Base-by-base conservation (phyloP, 352 stramenopile species). In the Phytopythium boreale region DNA sequence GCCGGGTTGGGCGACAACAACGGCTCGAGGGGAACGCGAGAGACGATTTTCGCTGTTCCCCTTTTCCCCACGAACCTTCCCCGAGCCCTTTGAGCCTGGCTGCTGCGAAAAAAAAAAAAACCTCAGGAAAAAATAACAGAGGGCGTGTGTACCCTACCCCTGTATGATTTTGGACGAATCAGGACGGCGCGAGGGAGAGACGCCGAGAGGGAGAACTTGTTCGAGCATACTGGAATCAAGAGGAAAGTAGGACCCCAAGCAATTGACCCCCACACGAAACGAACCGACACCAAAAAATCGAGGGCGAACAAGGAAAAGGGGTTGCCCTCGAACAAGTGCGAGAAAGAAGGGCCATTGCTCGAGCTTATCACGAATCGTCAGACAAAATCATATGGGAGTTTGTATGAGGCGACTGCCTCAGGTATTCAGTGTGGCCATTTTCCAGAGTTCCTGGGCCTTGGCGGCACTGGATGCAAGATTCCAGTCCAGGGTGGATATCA, bases 281-380 rank as follows among this genome's bases (percentile, higher is more conserved):
- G 43, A 50, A 50, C 20, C 43, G 43, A 50, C 43, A 50, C 43
- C 43, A 52, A 52, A 52, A 52, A 52, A 52, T 52, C 46, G 46
- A 31, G 46, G 46, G 41, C 41, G 39, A 46, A 39, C 34, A 39
- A 39, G 34, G 10, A 46, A 46, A n/a, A 46, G 39, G 39, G 12
- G 39, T n/a, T n/a, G 17, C 15, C 12, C 20, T 24, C 43, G 43
- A 49, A 19, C 43, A 49, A 49, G 7, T 15, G 43, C 43, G 43
- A 50, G 43, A 50, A 6, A 52, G 15, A 52, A 46, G 39, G 39
- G 39, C 39, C 39, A 34, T 34, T 34, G 7, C 7, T 3, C 29
- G 29, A 34, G 29, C 29, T 34, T 34, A 34, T 34, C 29, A 34
- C 29, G 7, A 46, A 46, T 39, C 34, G 34, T 39, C 34, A 3